These are phyloP conservation scores for Dendrobium chrysotoxum DNA, from an alignment of 106 monocot genomes.

Conservation along the genomic window DNA sequence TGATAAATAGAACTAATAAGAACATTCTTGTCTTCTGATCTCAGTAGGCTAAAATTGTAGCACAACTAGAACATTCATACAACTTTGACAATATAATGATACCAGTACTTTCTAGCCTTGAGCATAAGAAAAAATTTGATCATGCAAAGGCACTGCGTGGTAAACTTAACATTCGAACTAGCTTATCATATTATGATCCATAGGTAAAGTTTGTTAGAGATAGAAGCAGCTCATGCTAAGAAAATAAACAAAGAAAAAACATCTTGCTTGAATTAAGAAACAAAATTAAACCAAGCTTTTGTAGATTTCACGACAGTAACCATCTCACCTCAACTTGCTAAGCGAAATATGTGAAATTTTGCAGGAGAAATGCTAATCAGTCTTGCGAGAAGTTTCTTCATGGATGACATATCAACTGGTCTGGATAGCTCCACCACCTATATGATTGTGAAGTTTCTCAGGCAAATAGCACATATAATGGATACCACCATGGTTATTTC, in stretches of 20 bases:
- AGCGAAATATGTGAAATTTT: not conserved
- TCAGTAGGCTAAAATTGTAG: not conserved
- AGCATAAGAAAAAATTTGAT: not conserved
- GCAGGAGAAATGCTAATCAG: conserved; percentile 93
- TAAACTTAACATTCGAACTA: not conserved
- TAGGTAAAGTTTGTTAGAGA: not conserved
- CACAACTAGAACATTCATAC: not conserved
- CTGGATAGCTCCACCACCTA: conserved; percentile 92
- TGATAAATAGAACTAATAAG: not conserved
- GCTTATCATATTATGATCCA: not conserved
- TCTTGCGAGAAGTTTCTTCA: conserved; percentile 63
- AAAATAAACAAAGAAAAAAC: not conserved
- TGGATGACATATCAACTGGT: conserved; percentile 97
- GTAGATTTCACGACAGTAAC: not conserved
- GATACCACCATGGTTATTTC: conserved; percentile 75
- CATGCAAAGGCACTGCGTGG: not conserved
- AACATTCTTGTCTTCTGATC: not conserved
- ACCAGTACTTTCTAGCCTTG: not conserved
- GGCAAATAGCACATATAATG: conserved; percentile 64
- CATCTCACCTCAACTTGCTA: not conserved
- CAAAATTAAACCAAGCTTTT: not conserved
- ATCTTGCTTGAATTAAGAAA: not conserved
- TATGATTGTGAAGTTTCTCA: conserved; percentile 65
- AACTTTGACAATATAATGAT: conserved; percentile 3
- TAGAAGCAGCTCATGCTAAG: not conserved